Evolutionary conservation across 208 protist genomes (phyloP), one percentile per base, ranked within the genome.

Genomic region (Histomonas meleagridis): DNA sequence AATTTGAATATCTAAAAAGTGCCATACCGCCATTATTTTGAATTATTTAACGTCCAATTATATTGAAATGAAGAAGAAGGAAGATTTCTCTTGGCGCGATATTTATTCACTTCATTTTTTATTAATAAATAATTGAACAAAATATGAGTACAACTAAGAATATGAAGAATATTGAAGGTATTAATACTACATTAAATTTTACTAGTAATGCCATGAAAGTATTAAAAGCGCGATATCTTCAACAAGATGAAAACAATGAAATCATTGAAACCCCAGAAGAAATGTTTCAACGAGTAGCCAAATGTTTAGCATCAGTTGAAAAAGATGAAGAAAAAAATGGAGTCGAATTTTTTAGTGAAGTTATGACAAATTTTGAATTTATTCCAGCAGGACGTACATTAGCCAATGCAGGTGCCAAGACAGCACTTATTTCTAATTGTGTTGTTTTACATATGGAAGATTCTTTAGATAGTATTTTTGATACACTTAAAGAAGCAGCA

Each of bases 361-460:
- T 76, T 76, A 76, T 76, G 65, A 76, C 21, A 35, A 76, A 43
- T 76, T 76, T 76, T 43, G 65, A 76, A 43, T 76, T 76, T 43
- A 76, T 76, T 43, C 65, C 65, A 76, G 65, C 65, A 46, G 65
- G 65, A 21, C 32, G 65, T 46, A 76, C 65, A 46, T 43, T 76
- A 32, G 65, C 65, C 14, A 76, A 76, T 76, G 65, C 65, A 14
- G 65, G 65, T 76, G 65, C 65, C 35, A 21, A 21, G 14, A 76
- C 65, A 43, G 14, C 0, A 76, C 65, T 76, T 43, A 32, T 76
- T 43, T 76, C 65, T 14, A 76, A 76, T 43, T 76, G 65, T 35
- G 65, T 76, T 43, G 65, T 76, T 43, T 76, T 76, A 16, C 65
- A 76, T 43, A 76, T 76, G 65, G 65, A 76, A 46, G 65, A 76